Evolutionary conservation across 768 basidiomycete species (phyloP), one percentile per base, ranked within the genome.

Genomic region (Termitomyces sp.): DNA sequence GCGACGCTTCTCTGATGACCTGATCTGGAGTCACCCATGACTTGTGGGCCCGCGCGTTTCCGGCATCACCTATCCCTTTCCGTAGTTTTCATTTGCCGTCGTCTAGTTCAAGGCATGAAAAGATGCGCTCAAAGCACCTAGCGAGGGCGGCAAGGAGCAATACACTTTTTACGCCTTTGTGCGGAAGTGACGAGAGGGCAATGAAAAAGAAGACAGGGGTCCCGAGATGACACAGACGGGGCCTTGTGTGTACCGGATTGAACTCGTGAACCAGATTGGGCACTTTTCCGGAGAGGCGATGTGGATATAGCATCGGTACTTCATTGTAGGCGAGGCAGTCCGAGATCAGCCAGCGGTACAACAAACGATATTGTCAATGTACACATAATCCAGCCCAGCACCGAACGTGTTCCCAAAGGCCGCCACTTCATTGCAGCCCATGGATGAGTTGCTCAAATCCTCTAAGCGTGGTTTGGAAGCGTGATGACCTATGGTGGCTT

Each of bases 241-340:
- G 74, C 72, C 72, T 71, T 79, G 81, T 79, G 27, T 57, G 79
- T 76, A 47, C 56, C 59, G 58, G 29, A 53, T 56, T 67, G 63
- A n/a, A 64, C 62, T 60, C 36, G 41, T 57, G 51, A 54, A 51
- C 55, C 68, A 59, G 65, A 64, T 55, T 59, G 54, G 57, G 67
- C 67, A 75, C 82, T 67, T 68, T 83, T 80, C 83, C 76, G 83
- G 68, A 83, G 79, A 78, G 53, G 76, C 77, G 75, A 74, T 77
- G 44, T 65, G 71, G 66, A 67, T 60, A 56, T 50, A 56, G 48
- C 58, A 18, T 58, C 60, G 58, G 61, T 69, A 72, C 62, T 62
- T 84, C 82, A 73, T 71, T n/a, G 71, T 71, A 69, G 71, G 67
- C 58, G 57, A 71, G 69, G 57, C 51, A 47, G 56, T 60, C 56